A percentile compares a stretch with the other conserved stretches of the same genome.
Conservation (phyloP, 2,329 filamentous ascomycete genomes). For the Penicillium brasilianum region DNA sequence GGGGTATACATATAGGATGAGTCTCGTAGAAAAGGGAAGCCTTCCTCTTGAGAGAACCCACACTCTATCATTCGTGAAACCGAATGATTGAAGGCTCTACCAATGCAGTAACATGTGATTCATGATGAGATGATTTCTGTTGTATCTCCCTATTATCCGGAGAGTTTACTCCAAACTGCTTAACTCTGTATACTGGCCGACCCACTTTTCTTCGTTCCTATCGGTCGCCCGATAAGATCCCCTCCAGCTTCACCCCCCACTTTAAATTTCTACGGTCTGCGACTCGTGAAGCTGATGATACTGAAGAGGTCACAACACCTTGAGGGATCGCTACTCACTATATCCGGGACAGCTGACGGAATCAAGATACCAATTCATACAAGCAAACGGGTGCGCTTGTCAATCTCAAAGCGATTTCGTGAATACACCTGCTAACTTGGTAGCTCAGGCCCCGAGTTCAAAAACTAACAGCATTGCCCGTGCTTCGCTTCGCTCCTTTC, state of each 20-base stretch:
- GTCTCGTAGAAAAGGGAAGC: not conserved
- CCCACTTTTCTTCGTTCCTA: slow-evolving; percentile 23
- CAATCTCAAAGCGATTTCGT: not conserved
- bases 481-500: not conserved
- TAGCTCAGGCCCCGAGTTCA: not conserved
- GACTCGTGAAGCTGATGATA: not conserved
- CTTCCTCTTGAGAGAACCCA: too few relatives aligned
- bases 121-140: too few relatives aligned
- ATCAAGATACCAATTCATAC: not conserved
- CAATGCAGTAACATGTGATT: too few relatives aligned
- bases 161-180: too few relatives aligned
- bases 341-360: not conserved
- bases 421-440: not conserved
- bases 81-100: too few relatives aligned
- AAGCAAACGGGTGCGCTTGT: not conserved
- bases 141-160: too few relatives aligned
- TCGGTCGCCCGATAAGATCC: slow-evolving; percentile 22
- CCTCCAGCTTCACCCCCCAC: slow-evolving; percentile 5
- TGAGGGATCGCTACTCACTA: not conserved
- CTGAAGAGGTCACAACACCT: not conserved
- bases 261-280: slow-evolving; percentile 7
- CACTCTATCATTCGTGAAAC: too few relatives aligned
- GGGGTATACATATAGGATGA: too few relatives aligned
- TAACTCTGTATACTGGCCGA: not conserved
- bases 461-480: not conserved